A percentile compares a stretch with the other conserved stretches of the same genome.
Conservation (phyloP, 2,329 filamentous ascomycete genomes). For the Trichocomaceae sp. region DNA sequence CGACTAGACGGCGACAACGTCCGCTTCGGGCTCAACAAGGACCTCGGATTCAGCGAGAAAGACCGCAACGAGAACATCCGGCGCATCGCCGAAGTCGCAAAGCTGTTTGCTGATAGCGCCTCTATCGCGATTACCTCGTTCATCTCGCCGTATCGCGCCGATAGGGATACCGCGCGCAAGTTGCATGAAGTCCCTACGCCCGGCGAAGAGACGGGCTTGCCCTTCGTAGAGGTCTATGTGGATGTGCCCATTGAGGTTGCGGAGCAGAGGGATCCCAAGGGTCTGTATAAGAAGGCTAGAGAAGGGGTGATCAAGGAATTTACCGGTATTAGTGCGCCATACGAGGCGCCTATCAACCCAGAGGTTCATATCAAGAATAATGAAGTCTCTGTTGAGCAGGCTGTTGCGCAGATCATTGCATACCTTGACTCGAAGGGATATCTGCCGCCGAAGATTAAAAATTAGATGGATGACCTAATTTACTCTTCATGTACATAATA, state of each 20-base stretch:
- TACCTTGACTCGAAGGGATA: slow-evolving; percentile 68
- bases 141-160: slow-evolving; percentile 88
- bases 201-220: slow-evolving; percentile 58
- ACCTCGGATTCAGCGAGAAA: slow-evolving; percentile 86
- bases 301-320: slow-evolving; percentile 95
- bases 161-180: slow-evolving; percentile 73
- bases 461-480: neutral
- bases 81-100: slow-evolving; percentile 91
- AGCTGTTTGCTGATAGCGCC: slow-evolving; percentile 87
- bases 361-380: slow-evolving; percentile 85
- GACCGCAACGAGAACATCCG: slow-evolving; percentile 98
- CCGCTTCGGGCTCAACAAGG: slow-evolving; percentile 95
- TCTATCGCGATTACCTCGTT: slow-evolving; percentile 90
- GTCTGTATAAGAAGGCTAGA: slow-evolving; percentile 92
- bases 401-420: slow-evolving; percentile 73
- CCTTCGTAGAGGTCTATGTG: slow-evolving; percentile 90
- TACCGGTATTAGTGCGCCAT: slow-evolving; percentile 89
- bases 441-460: slow-evolving; percentile 38
- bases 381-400: slow-evolving; percentile 78
- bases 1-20: slow-evolving; percentile 97
- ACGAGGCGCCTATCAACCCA: slow-evolving; percentile 77
- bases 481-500: neutral
- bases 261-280: slow-evolving; percentile 94
- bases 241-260: slow-evolving; percentile 87
- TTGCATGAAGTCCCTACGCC: slow-evolving; percentile 62